Percentiles rank a stretch among this genome's conserved stretches.
phyloP scores from a whole-genome alignment of 768 basidiomycete species.

The Lactarius evosmus region DNA sequence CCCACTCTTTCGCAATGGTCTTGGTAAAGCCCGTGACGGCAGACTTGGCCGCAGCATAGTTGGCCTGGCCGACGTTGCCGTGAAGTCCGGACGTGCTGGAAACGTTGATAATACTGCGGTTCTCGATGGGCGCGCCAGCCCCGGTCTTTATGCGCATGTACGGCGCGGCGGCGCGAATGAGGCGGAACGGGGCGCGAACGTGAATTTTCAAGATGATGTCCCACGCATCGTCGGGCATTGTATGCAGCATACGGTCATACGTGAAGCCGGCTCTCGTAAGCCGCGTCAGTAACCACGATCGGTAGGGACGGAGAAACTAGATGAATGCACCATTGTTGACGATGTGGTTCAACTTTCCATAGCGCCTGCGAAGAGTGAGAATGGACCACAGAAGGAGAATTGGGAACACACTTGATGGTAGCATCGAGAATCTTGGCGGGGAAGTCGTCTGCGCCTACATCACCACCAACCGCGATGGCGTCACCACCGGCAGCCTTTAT shows the following conservation, averaged over 20 bases:
- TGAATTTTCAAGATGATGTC: conserved; percentile 83
- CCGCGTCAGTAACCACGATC: background rate
- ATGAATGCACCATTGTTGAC: conserved; percentile 66
- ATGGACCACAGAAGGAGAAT: background rate
- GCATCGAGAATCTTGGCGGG: conserved; percentile 74
- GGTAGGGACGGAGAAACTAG: background rate
- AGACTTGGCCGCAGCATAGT: conserved; percentile 78
- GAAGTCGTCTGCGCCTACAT: conserved; percentile 81
- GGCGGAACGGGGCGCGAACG: conserved; percentile 81
- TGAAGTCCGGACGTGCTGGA: conserved; percentile 82
- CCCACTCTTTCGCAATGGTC: conserved; percentile 88
- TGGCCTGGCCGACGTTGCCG: conserved; percentile 83
- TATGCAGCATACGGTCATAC: conserved; percentile 85
- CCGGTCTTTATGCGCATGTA: conserved; percentile 79
- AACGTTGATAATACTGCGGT: conserved; percentile 76
- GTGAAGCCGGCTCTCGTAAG: conserved; percentile 60
- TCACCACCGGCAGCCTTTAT: conserved; percentile 72
- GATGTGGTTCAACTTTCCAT: conserved; percentile 84
- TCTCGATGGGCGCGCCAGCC: conserved; percentile 43
- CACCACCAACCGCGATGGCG: conserved; percentile 70
- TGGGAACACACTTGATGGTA: conserved; percentile 59
- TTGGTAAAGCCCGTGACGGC: conserved; percentile 79
- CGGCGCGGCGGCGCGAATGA: conserved; percentile 80
- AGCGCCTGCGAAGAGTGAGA: conserved; percentile 47
- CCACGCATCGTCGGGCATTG: conserved; percentile 77